Evolutionary conservation across 345 rosid species (phyloP).

Genomic region (Clausena lansium): DNA sequence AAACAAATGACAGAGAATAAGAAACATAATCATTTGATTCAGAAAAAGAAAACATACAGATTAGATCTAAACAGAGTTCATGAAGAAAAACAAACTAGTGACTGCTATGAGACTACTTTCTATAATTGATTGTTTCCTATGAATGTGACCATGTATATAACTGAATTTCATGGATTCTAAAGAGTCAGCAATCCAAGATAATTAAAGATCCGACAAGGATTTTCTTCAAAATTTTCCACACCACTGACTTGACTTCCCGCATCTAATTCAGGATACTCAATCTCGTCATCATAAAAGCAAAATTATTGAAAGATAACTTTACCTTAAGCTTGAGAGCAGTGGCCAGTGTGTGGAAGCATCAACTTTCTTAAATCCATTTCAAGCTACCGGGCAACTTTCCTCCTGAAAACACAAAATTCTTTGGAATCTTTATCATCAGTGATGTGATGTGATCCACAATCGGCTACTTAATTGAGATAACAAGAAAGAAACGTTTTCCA

Average conservation of each 20-base stretch:
- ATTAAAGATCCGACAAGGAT: not conserved
- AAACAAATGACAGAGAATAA: not conserved
- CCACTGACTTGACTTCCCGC: not conserved
- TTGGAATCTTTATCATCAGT: slow-evolving; percentile 81
- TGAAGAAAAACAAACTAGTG: no score
- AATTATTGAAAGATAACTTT: not conserved
- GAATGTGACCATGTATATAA: not conserved
- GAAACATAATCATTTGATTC: slow-evolving; percentile 4
- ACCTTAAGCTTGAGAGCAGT: slow-evolving; percentile 92
- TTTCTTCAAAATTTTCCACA: not conserved
- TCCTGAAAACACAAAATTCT: slow-evolving; percentile 82
- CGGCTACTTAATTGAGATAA: slow-evolving; percentile 21
- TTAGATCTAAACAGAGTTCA: no score
- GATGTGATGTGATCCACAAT: no score
- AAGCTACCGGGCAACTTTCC: slow-evolving; percentile 79
- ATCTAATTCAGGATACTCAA: no score
- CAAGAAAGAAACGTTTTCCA: no score
- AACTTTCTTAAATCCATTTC: slow-evolving; percentile 86
- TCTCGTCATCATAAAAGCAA: not conserved
- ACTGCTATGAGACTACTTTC: not conserved
- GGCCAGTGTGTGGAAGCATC: slow-evolving; percentile 79
- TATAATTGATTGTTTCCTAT: not conserved
- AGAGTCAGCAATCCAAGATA: not conserved
- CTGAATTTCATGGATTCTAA: not conserved
- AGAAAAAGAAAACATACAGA: not conserved